A percentile compares a stretch with the other conserved stretches of the same genome.
Evolutionary conservation across 2,329 filamentous ascomycete genomes (phyloP).

Genomic region (Coniochaeta pulveracea): DNA sequence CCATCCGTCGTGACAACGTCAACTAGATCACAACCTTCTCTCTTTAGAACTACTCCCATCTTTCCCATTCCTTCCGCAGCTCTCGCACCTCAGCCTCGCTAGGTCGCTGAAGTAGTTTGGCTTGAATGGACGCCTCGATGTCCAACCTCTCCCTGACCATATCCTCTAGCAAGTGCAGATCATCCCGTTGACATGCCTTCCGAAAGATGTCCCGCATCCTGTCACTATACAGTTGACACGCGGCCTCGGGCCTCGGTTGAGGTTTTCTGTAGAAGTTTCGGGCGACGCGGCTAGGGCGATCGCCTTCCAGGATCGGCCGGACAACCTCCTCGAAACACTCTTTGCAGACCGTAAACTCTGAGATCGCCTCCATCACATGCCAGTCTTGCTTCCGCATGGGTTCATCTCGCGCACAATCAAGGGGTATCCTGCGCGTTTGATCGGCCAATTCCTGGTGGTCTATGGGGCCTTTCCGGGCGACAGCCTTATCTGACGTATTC

Average conservation of each 20-base stretch:
- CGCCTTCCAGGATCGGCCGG: conserved; percentile 49
- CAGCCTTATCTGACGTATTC: conserved; percentile 38
- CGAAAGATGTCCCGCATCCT: conserved; percentile 68
- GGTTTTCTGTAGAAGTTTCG: conserved; percentile 53
- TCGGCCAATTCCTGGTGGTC: conserved; percentile 53
- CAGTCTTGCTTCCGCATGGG: conserved; percentile 53
- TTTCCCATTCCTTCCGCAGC: conserved; percentile 44
- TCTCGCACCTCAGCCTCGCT: conserved; percentile 30
- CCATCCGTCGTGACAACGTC: no score
- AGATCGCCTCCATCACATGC: conserved; percentile 67
- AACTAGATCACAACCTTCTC: not conserved
- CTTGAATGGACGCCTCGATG: conserved; percentile 47
- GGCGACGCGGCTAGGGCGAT: conserved; percentile 39
- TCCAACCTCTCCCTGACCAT: conserved; percentile 48
- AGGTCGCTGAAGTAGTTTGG: conserved; percentile 26
- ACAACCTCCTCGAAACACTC: conserved; percentile 78
- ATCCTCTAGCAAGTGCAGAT: conserved; percentile 50
- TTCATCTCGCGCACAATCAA: conserved; percentile 57
- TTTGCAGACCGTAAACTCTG: conserved; percentile 72
- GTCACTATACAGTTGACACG: conserved; percentile 71
- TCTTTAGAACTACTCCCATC: conserved; percentile 36
- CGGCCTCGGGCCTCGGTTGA: conserved; percentile 40
- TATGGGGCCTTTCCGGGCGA: conserved; percentile 30
- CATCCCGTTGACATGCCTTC: conserved; percentile 53
- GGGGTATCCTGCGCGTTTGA: conserved; percentile 44